Evolutionary conservation across 768 basidiomycete genomes (phyloP).

Genomic region (Leucosporidium creatinivorum): DNA sequence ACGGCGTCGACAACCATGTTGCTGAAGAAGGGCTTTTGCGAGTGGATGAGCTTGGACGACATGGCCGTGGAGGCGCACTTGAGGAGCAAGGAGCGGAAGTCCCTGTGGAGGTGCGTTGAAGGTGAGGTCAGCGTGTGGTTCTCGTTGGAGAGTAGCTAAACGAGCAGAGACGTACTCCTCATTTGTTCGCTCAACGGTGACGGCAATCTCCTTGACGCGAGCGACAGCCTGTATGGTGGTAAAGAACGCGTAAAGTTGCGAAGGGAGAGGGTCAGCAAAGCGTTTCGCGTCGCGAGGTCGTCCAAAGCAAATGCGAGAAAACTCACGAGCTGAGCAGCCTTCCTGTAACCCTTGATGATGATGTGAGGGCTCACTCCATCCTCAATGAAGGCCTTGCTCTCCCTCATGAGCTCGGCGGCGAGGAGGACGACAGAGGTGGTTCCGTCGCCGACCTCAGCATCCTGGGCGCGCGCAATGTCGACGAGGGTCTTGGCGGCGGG

Average conservation of each 20-base stretch:
- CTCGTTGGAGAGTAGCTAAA: neutral
- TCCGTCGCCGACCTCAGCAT: conserved; percentile 97
- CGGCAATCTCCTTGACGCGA: conserved; percentile 79
- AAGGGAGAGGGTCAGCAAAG: neutral
- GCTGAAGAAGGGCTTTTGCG: conserved; percentile 97
- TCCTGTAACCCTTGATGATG: conserved; percentile 92
- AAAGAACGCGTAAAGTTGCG: neutral
- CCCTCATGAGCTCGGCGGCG: conserved; percentile 89
- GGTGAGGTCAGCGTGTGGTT: neutral
- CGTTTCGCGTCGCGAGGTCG: neutral
- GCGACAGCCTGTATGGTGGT: conserved; percentile 56
- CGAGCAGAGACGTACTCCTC: conserved; percentile 58
- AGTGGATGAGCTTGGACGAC: conserved; percentile 98
- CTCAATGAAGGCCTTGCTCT: conserved; percentile 82
- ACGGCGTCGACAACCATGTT: conserved; percentile 99
- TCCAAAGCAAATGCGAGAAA: neutral
- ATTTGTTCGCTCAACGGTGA: conserved; percentile 80
- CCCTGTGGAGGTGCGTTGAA: conserved; percentile 48
- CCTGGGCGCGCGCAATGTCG: conserved; percentile 92
- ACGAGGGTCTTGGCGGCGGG: conserved; percentile 99
- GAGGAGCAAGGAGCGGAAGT: conserved; percentile 84
- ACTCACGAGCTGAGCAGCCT: conserved; percentile 75
- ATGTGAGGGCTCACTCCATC: conserved; percentile 96
- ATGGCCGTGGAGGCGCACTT: conserved; percentile 99
- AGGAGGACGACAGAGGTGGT: conserved; percentile 93